A percentile compares a stretch with the other conserved stretches of the same genome.
These are phyloP conservation scores for Russula griseocarnosa DNA, from an alignment of 768 basidiomycete species.

Conservation along the genomic window DNA sequence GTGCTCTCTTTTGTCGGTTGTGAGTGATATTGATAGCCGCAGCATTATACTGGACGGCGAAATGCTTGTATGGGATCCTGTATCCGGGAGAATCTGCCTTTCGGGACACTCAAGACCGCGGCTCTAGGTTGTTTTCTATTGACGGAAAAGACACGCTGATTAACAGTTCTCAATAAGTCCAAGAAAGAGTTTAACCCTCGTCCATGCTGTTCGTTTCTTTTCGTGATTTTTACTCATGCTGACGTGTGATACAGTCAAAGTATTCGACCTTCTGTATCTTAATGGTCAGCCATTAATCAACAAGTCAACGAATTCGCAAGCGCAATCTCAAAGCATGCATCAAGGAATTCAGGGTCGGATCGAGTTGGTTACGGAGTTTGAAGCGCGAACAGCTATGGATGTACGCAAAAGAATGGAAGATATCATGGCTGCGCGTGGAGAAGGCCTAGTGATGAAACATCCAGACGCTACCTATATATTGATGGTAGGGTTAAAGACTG, in stretches of 20 bases:
- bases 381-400: conserved; percentile 76
- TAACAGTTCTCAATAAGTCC: conserved; percentile 49
- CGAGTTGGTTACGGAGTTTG: conserved; percentile 69
- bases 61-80: conserved; percentile 97
- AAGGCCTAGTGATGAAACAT: conserved; percentile 91
- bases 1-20: conserved; percentile 31
- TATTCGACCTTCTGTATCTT: conserved; percentile 90
- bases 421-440: conserved; percentile 80
- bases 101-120: conserved; percentile 91
- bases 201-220: conserved; percentile 73
- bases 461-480: conserved; percentile 73
- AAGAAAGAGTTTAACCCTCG: conserved; percentile 70
- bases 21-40: neutral
- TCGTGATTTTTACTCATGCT: neutral
- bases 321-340: conserved; percentile 67
- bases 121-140: conserved; percentile 56
- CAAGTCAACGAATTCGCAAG: conserved; percentile 71
- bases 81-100: conserved; percentile 81
- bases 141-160: neutral
- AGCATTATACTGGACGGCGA: conserved; percentile 96
- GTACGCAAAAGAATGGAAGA: conserved; percentile 76
- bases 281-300: conserved; percentile 78
- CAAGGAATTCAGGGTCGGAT: conserved; percentile 69
- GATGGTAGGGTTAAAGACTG: conserved; percentile 85
- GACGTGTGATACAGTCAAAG: conserved; percentile 64